phyloP scores from a whole-genome alignment of 2,329 filamentous ascomycete species.

The Pestalotiopsis sp. region DNA sequence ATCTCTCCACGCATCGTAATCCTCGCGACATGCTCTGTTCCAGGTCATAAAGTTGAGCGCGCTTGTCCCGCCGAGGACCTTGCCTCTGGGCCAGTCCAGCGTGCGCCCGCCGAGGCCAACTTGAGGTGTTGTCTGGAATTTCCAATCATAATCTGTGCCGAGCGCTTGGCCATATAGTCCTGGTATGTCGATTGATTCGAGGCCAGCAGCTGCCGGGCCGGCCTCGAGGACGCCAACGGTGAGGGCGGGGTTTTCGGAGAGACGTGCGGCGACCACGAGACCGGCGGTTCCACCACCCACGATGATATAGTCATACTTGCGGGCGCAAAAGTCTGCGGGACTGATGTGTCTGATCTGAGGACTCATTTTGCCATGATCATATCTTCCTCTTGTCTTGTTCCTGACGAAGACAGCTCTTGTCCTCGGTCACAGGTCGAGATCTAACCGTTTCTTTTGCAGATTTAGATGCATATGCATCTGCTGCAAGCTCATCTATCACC shows the following conservation, averaged over 20 bases:
- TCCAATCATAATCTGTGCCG: constrained; percentile 43
- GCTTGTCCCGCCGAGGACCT: constrained; percentile 64
- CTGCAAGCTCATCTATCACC: not conserved
- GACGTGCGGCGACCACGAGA: constrained; percentile 9
- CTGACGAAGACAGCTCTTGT: not conserved
- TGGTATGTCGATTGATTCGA: constrained; percentile 34
- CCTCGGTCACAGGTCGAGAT: not conserved
- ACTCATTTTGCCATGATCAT: not conserved
- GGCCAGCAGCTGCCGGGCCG: constrained; percentile 31
- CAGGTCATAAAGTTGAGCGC: constrained; percentile 63
- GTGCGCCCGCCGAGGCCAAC: constrained; percentile 38
- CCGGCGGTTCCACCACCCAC: constrained; percentile 10
- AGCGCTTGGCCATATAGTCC: constrained; percentile 38
- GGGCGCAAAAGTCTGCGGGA: not conserved
- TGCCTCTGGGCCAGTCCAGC: constrained; percentile 45
- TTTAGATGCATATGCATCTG: not conserved
- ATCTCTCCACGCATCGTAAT: constrained; percentile 59
- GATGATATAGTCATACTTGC: constrained; percentile 9
- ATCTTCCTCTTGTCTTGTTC: not conserved
- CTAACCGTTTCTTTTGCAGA: not conserved
- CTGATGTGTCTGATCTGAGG: not conserved
- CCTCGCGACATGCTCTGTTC: constrained; percentile 46
- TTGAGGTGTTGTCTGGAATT: constrained; percentile 42
- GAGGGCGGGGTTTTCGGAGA: constrained; percentile 22
- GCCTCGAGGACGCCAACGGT: constrained; percentile 49